These are phyloP conservation scores for Fomitopsis pulvina DNA, from an alignment of 768 basidiomycete genomes.

Conservation along the genomic window DNA sequence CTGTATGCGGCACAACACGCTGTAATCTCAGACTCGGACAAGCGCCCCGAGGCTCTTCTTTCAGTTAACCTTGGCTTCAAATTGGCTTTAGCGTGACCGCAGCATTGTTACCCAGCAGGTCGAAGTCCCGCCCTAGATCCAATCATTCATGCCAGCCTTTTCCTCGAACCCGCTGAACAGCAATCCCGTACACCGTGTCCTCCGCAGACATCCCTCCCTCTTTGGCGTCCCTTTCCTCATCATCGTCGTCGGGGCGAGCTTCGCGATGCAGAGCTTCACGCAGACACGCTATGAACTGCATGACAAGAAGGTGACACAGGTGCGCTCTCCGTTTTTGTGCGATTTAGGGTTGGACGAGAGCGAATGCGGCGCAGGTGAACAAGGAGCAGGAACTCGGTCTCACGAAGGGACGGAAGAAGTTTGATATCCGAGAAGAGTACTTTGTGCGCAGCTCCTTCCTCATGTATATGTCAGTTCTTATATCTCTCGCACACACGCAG, in stretches of 20 bases:
- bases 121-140: neutral
- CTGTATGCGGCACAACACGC: no score
- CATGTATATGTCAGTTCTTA: neutral
- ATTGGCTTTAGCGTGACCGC: no score
- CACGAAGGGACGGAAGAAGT: constrained; percentile 63
- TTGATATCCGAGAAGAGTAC: constrained; percentile 94
- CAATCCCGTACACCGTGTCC: constrained; percentile 32
- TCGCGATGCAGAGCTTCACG: constrained; percentile 75
- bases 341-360: neutral
- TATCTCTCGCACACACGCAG: constrained; percentile 27
- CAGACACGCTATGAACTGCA: constrained; percentile 90
- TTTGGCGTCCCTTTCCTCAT: constrained; percentile 87
- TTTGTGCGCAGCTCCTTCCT: constrained; percentile 61
- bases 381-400: constrained; percentile 76
- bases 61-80: no score
- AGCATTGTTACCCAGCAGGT: no score
- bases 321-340: constrained; percentile 22
- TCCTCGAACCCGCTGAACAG: constrained; percentile 39
- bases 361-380: constrained; percentile 41
- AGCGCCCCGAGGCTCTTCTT: no score
- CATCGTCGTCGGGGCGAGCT: constrained; percentile 82
- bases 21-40: no score
- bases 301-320: constrained; percentile 69
- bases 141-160: constrained; percentile 41
- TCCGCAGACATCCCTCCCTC: constrained; percentile 57